Evolutionary conservation across 495 filamentous ascomycete genomes (phyloP), one percentile per base, ranked within the genome.

Genomic region (Penicillium antarcticum): DNA sequence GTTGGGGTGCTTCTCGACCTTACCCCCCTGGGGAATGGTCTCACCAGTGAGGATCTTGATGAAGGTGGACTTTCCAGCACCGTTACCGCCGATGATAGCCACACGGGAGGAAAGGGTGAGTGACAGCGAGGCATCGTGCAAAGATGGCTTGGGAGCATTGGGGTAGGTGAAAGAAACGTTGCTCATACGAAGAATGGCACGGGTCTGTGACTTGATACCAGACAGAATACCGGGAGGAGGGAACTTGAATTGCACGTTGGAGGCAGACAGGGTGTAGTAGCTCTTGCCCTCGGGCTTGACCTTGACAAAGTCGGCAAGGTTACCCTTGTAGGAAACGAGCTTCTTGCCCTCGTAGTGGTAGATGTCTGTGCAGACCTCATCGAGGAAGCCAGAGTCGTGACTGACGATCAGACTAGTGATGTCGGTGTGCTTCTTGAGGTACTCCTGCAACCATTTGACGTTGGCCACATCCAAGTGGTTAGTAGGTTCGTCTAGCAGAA

Each of bases 331-430:
- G 74, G 83, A 88, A 34, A 87, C 87, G 4, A 99, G 83, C 74
- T 97, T 97, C 85, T 99, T 99, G 61, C 81, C 76, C 69, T 99
- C 94, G 75, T 99, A 99, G 73, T 99, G 94, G 75, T 97, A 97
- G 70, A 99, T 96, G 66, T 99, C 95, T 5, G 94, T 99, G 62
- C 92, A 97, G 48, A 99, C 90, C 26, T 90, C 87, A 66, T 99
- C 94, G 35, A 99, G 75, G 81, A 99, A 99, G 37, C 88, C 86
- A 5, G 92, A 97, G 81, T 99, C 94, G 86, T 99, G 94, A 69
- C 84, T 89, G 60, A 99, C 94, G 66, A 99, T 97, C 78, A 99
- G 75, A 64, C 86, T 91, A 45, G 94, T 99, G 72, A 98, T 98
- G 23, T 99, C 89, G 32, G 92, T 92, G 74, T 99, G 91, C 32